These are phyloP conservation scores for Peniophora sp. DNA, from an alignment of 1,284 basidiomycete species.

Conservation along the genomic window DNA sequence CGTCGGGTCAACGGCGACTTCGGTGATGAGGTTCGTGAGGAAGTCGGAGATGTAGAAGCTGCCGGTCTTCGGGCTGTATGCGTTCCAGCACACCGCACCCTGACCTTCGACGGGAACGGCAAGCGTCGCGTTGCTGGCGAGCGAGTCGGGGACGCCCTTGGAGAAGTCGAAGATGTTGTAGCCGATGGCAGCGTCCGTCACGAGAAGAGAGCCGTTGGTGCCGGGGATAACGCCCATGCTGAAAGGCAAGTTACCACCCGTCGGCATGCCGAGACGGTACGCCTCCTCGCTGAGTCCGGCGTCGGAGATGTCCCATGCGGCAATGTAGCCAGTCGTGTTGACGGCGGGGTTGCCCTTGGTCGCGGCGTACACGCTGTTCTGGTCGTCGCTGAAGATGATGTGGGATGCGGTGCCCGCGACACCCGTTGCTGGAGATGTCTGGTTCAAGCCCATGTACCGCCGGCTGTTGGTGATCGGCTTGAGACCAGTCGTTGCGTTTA, in stretches of 20 bases:
- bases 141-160: conserved; percentile 5
- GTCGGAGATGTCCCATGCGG: conserved; percentile 33
- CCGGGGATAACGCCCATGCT: conserved; percentile 32
- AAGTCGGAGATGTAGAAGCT: conserved; percentile 44
- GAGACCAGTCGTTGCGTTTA: conserved; percentile 30
- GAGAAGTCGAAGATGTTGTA: conserved; percentile 37
- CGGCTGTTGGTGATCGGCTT: conserved; percentile 29
- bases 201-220: conserved; percentile 34
- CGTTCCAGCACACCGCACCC: conserved; percentile 41
- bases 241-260: conserved; percentile 22
- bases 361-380: conserved; percentile 32
- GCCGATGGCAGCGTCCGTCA: conserved; percentile 37
- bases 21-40: conserved; percentile 33
- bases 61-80: conserved; percentile 35
- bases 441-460: conserved; percentile 35
- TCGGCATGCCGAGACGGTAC: conserved; percentile 22
- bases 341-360: conserved; percentile 32
- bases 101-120: conserved; percentile 32
- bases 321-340: conserved; percentile 29
- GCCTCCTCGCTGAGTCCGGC: conserved; percentile 33
- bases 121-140: conserved; percentile 12
- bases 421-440: conserved; percentile 31
- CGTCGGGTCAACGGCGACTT: conserved; percentile 35
- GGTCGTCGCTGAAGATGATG: conserved; percentile 36
- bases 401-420: conserved; percentile 34